These are phyloP conservation scores for Scheffersomyces amazonensis DNA, from an alignment of 805 yeast species.

Conservation along the genomic window DNA sequence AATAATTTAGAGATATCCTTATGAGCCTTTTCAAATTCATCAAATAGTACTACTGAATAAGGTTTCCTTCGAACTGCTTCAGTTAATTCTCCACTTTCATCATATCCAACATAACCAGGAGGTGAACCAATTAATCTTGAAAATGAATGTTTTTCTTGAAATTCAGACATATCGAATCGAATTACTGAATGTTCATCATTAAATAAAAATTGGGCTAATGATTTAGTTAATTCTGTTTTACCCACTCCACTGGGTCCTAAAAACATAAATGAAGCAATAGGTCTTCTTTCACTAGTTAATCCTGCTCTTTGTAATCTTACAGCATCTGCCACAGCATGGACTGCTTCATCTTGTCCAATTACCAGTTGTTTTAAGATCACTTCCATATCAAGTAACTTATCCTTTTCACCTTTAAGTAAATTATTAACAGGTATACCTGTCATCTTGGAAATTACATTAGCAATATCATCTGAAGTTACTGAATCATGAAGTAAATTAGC, in stretches of 20 bases:
- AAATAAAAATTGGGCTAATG: slow-evolving; percentile 87
- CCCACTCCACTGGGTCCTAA: slow-evolving; percentile 99
- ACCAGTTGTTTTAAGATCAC: slow-evolving; percentile 70
- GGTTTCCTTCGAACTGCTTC: slow-evolving; percentile 96
- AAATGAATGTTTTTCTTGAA: slow-evolving; percentile 90
- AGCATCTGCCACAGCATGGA: slow-evolving; percentile 85
- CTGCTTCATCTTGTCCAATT: slow-evolving; percentile 95
- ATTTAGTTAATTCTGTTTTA: slow-evolving; percentile 92
- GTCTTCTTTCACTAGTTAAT: slow-evolving; percentile 87
- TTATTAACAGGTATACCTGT: slow-evolving; percentile 94
- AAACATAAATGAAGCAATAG: slow-evolving; percentile 95
- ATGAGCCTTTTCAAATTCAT: slow-evolving; percentile 97
- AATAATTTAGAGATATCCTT: slow-evolving; percentile 89
- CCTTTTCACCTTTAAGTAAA: slow-evolving; percentile 91
- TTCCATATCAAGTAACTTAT: slow-evolving; percentile 86
- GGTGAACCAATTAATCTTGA: slow-evolving; percentile 96
- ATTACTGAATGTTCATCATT: slow-evolving; percentile 85
- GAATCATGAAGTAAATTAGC: slow-evolving; percentile 73
- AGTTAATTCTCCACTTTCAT: slow-evolving; percentile 92
- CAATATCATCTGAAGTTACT: slow-evolving; percentile 92
- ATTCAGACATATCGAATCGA: slow-evolving; percentile 96
- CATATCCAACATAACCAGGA: slow-evolving; percentile 97
- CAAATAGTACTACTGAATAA: slow-evolving; percentile 87
- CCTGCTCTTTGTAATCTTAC: slow-evolving; percentile 97
- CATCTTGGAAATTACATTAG: slow-evolving; percentile 86